Percentiles rank a stretch among this genome's conserved stretches.
phyloP scores from a whole-genome alignment of 73 alveolate species.

The Effrenium voratum region DNA sequence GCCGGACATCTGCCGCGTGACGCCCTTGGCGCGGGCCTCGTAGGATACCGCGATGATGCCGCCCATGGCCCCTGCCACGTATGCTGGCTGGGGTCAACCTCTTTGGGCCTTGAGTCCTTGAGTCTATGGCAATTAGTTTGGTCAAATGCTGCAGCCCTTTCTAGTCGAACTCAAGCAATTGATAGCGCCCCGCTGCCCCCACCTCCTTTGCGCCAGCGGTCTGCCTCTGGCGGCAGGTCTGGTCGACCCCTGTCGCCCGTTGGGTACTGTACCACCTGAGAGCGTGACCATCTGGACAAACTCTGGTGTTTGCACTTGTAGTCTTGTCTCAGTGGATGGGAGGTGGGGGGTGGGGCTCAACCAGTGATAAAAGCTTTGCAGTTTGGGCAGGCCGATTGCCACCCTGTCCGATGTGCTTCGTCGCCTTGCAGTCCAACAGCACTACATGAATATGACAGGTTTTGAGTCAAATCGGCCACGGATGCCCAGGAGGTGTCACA shows the following conservation, averaged over 20 bases:
- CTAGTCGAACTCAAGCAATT: too few species aligned
- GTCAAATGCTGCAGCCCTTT: too few species aligned
- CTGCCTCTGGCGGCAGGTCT: constrained; percentile 63
- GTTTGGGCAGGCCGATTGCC: not conserved
- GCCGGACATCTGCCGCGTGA: constrained; percentile 67
- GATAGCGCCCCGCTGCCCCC: not conserved
- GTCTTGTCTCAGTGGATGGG: not conserved
- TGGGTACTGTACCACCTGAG: constrained; percentile 72
- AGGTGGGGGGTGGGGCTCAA: not conserved
- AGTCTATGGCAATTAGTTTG: not conserved
- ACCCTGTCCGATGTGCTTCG: not conserved
- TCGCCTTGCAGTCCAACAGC: not conserved
- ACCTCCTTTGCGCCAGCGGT: constrained; percentile 77
- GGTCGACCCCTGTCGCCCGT: constrained; percentile 65
- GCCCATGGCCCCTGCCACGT: constrained; percentile 52
- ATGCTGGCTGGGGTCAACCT: not conserved
- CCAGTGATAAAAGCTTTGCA: not conserved
- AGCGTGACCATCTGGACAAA: not conserved
- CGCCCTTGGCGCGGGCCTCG: constrained; percentile 36
- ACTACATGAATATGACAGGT: not conserved
- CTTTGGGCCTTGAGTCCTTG: not conserved
- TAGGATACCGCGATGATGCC: constrained; percentile 68
- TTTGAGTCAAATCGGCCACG: not conserved
- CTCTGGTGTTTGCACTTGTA: not conserved
- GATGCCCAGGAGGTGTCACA: too few species aligned